These are phyloP conservation scores for Hyphopichia burtonii DNA, from an alignment of 1,139 yeast species.

Conservation along the genomic window DNA sequence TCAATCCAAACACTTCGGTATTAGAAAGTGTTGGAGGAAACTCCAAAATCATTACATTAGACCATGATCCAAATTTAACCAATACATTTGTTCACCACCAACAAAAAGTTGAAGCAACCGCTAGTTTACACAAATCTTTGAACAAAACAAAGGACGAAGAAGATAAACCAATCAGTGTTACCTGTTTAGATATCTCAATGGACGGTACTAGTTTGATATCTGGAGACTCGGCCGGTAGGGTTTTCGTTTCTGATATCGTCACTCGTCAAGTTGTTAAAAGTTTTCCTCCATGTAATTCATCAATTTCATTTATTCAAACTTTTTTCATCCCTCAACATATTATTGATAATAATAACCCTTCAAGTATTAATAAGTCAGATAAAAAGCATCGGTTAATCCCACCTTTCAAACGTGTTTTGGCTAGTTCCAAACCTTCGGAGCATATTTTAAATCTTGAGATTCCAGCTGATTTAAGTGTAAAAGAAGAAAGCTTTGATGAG, in stretches of 20 bases:
- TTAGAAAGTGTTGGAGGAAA: constrained; percentile 59
- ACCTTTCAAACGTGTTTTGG: constrained; percentile 57
- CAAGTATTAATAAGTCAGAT: constrained; percentile 13
- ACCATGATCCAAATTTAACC: constrained; percentile 48
- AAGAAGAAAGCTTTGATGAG: constrained; percentile 16
- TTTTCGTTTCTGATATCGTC: constrained; percentile 67
- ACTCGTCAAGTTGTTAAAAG: constrained; percentile 75
- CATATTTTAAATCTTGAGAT: constrained; percentile 55
- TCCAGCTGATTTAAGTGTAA: constrained; percentile 11
- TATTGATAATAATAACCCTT: constrained; percentile 9
- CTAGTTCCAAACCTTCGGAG: constrained; percentile 38
- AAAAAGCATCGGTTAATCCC: constrained; percentile 50
- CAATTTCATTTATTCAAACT: constrained; percentile 28
- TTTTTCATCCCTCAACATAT: constrained; percentile 4
- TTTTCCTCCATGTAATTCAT: constrained; percentile 52
- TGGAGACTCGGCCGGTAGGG: constrained; percentile 72
- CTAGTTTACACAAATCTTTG: constrained; percentile 9
- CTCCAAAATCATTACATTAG: constrained; percentile 52
- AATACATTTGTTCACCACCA: constrained; percentile 62
- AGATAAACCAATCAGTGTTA: constrained; percentile 27
- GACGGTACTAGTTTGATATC: constrained; percentile 76
- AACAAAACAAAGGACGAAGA: constrained; percentile 6
- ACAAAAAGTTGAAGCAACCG: constrained; percentile 15
- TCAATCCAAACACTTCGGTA: constrained; percentile 39
- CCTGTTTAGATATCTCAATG: constrained; percentile 58